Conservation (phyloP, 2,329 filamentous ascomycete genomes). For the Penicillium sp. region DNA sequence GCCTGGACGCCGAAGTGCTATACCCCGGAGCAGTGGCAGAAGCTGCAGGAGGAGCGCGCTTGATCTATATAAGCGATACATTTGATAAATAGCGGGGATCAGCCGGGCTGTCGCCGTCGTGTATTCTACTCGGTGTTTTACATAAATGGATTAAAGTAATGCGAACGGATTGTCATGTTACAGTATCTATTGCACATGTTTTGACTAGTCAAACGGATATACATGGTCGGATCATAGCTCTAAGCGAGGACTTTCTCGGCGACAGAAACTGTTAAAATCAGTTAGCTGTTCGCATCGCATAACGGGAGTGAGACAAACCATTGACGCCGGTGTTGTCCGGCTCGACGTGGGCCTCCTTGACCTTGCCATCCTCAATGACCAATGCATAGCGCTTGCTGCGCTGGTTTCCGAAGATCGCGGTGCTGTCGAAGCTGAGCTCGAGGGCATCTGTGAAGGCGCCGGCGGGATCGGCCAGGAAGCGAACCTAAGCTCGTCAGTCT, state of each 20-base stretch:
- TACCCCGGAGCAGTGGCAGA: constrained; percentile 85
- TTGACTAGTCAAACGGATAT: background rate
- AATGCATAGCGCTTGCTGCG: constrained; percentile 87
- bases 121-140: constrained; percentile 1
- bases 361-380: constrained; percentile 77
- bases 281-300: background rate
- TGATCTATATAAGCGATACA: constrained; percentile 5
- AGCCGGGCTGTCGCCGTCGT: constrained; percentile 9
- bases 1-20: constrained; percentile 94
- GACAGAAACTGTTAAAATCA: constrained; percentile 39
- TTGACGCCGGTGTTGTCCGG: constrained; percentile 80
- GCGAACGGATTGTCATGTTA: background rate
- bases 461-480: constrained; percentile 80
- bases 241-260: constrained; percentile 49
- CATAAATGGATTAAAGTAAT: background rate
- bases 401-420: constrained; percentile 73
- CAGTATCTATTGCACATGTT: background rate
- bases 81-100: background rate
- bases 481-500: constrained; percentile 57
- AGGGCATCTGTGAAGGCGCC: constrained; percentile 77
- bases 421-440: constrained; percentile 76
- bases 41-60: constrained; percentile 48
- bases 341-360: constrained; percentile 77
- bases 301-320: constrained; percentile 47
- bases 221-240: background rate